phyloP scores from a whole-genome alignment of 495 filamentous ascomycete genomes.

The Astrothelium macrocarpum region DNA sequence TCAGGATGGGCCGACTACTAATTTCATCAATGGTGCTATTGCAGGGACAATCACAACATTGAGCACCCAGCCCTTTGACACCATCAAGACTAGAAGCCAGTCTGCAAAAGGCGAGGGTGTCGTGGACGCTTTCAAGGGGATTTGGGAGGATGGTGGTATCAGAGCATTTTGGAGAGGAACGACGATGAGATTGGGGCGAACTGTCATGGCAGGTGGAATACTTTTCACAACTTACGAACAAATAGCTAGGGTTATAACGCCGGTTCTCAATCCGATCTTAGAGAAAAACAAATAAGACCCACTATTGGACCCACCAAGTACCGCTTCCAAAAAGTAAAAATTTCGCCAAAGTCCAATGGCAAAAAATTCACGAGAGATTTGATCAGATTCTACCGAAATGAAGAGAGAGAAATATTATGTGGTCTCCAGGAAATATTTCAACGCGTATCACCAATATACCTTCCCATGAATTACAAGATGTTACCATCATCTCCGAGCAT shows the following conservation, averaged over 20 bases:
- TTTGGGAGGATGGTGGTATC: slow-evolving; percentile 47
- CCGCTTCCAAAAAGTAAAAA: too few relatives aligned
- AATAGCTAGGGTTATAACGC: slow-evolving; percentile 27
- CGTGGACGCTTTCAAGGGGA: slow-evolving; percentile 41
- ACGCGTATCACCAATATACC: too few relatives aligned
- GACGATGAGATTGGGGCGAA: slow-evolving; percentile 54
- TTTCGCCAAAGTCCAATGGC: too few relatives aligned
- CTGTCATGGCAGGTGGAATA: slow-evolving; percentile 56
- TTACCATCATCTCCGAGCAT: too few relatives aligned
- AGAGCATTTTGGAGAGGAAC: slow-evolving; percentile 58
- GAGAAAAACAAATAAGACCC: background rate
- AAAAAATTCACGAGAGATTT: too few relatives aligned
- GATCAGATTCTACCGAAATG: too few relatives aligned
- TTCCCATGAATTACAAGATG: too few relatives aligned
- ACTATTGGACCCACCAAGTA: too few relatives aligned
- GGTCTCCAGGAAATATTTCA: too few relatives aligned
- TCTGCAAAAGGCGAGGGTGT: slow-evolving; percentile 44
- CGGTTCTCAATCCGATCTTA: background rate
- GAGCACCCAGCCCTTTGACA: slow-evolving; percentile 57
- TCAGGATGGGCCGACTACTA: slow-evolving; percentile 35
- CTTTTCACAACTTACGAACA: slow-evolving; percentile 57
- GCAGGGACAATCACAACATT: slow-evolving; percentile 54
- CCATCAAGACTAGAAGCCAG: slow-evolving; percentile 56
- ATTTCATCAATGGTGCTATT: slow-evolving; percentile 52
- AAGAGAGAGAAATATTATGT: too few relatives aligned